phyloP scores from a whole-genome alignment of 257 asterid species.

The Salvia miltiorrhiza region DNA sequence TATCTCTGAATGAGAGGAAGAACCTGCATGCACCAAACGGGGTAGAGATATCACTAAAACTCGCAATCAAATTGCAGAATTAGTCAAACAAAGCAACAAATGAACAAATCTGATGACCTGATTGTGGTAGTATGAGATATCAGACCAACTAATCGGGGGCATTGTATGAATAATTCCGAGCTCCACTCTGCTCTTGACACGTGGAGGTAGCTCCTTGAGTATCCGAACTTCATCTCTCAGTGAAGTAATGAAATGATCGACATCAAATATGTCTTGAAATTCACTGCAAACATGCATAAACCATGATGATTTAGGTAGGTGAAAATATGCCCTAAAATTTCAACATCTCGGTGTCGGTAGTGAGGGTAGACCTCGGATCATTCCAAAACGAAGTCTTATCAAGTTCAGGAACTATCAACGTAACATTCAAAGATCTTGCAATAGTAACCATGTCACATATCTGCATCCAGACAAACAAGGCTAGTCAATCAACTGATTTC shows the following conservation, averaged over 20 bases:
- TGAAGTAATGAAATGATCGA: conserved; percentile 90
- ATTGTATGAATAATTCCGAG: conserved; percentile 64
- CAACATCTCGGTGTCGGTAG: neutral
- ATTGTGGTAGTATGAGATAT: conserved; percentile 77
- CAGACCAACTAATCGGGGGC: conserved; percentile 98
- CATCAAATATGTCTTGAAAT: conserved; percentile 86
- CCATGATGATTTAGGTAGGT: neutral
- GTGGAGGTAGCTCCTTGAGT: conserved; percentile 83
- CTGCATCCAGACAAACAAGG: conserved; percentile 36
- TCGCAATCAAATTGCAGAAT: conserved; percentile 1
- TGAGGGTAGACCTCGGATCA: conserved; percentile 70
- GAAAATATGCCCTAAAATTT: neutral
- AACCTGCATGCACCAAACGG: conserved; percentile 47
- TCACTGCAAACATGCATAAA: conserved; percentile 49
- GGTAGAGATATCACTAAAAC: neutral
- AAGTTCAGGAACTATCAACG: conserved; percentile 89
- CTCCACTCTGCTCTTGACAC: conserved; percentile 82
- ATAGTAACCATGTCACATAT: conserved; percentile 97
- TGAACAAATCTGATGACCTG: conserved; percentile 55
- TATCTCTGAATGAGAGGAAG: conserved; percentile 82
- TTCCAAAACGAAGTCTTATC: conserved; percentile 98
- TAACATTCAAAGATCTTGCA: conserved; percentile 87
- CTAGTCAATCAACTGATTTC: neutral
- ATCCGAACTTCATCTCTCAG: conserved; percentile 95
- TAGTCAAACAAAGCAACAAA: conserved; percentile 16